These are phyloP conservation scores for Geranium brycei DNA, from an alignment of 345 rosid genomes.

Conservation along the genomic window DNA sequence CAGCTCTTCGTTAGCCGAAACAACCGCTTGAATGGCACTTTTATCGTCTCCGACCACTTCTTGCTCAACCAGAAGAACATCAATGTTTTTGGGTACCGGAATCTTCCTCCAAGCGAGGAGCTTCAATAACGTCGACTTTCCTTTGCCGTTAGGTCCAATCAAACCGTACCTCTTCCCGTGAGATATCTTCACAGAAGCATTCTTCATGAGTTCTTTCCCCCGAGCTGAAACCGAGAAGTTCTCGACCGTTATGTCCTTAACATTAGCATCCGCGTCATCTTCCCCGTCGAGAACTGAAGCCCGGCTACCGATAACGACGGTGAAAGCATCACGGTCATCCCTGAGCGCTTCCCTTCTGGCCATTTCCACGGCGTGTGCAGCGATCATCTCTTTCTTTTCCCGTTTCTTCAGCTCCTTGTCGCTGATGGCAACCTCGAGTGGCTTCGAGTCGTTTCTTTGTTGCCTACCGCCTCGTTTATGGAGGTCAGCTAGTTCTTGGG, in stretches of 20 bases:
- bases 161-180: conserved; percentile 95
- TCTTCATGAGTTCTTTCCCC: conserved; percentile 84
- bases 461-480: conserved; percentile 21
- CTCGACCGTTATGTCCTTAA: conserved; percentile 65
- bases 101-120: conserved; percentile 96
- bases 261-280: conserved; percentile 80
- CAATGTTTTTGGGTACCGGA: conserved; percentile 90
- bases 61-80: conserved; percentile 88
- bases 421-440: conserved; percentile 41
- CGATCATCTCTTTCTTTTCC: conserved; percentile 56
- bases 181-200: conserved; percentile 75
- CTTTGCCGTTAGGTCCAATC: conserved; percentile 94
- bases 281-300: conserved; percentile 82
- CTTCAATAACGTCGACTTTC: conserved; percentile 86
- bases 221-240: conserved; percentile 90
- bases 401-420: conserved; percentile 80
- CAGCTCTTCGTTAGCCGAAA: conserved; percentile 78
- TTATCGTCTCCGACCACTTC: conserved; percentile 89
- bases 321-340: conserved; percentile 91
- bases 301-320: conserved; percentile 84
- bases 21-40: conserved; percentile 79
- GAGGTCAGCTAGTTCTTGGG: conserved; percentile 21
- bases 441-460: conserved; percentile 37
- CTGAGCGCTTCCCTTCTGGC: conserved; percentile 73
- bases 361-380: conserved; percentile 35